Evolutionary conservation across 805 yeast genomes (phyloP).

Genomic region (Spathaspora gorwiae): DNA sequence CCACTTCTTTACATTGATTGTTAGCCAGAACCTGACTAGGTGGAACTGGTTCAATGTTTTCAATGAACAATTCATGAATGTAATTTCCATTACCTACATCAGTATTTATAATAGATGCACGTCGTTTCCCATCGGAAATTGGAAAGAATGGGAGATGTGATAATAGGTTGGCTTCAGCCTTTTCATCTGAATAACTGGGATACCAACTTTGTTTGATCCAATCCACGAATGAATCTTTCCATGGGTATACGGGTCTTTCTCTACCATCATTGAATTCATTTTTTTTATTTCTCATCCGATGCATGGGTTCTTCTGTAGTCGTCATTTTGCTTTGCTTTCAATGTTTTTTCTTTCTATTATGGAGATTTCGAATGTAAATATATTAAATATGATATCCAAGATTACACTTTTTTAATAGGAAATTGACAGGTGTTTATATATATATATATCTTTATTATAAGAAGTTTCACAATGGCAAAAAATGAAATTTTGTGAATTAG

Average conservation of each 20-base stretch:
- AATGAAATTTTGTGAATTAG: too few species aligned
- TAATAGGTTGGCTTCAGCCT: conserved; percentile 41
- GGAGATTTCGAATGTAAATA: not conserved
- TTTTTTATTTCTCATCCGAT: conserved; percentile 4
- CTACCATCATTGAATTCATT: conserved; percentile 18
- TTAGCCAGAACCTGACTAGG: not conserved
- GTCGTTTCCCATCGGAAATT: conserved; percentile 43
- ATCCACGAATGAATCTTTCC: conserved; percentile 19
- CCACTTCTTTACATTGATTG: conserved; percentile 41
- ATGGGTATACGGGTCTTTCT: conserved; percentile 12
- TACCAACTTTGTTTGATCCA: conserved; percentile 26
- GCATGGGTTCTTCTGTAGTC: not conserved
- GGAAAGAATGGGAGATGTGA: conserved; percentile 59
- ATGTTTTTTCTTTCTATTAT: too few species aligned
- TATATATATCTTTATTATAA: too few species aligned
- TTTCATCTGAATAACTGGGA: conserved; percentile 17
- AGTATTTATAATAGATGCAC: conserved; percentile 48
- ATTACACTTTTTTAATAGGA: not conserved
- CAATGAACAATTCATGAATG: conserved; percentile 74
- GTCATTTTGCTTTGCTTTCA: not conserved
- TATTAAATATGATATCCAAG: not conserved
- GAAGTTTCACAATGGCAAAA: too few species aligned
- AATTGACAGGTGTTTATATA: too few species aligned
- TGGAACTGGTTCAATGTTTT: conserved; percentile 30
- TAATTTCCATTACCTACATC: conserved; percentile 50